Evolutionary conservation across 495 filamentous ascomycete species (phyloP).

Genomic region (Penicillium steckii): DNA sequence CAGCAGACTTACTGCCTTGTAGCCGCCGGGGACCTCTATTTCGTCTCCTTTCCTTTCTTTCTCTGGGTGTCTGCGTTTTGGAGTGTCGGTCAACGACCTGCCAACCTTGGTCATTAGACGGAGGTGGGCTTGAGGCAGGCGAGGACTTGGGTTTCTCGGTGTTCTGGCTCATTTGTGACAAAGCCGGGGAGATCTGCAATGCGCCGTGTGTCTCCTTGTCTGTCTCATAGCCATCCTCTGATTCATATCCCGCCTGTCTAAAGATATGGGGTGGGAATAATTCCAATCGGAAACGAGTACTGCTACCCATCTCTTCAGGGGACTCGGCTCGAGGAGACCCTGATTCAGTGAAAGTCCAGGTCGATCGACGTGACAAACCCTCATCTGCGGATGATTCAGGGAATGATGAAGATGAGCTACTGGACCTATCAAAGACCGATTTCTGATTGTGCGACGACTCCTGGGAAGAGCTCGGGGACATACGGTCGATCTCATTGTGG

Average conservation of each 20-base stretch:
- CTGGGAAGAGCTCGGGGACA: conserved; percentile 50
- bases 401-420: conserved; percentile 57
- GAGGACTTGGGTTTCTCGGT: conserved; percentile 31
- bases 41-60: conserved; percentile 13
- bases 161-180: conserved; percentile 35
- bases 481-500: conserved; percentile 55
- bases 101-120: conserved; percentile 35
- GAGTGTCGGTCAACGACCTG: conserved; percentile 33
- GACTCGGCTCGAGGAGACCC: conserved; percentile 32
- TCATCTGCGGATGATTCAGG: conserved; percentile 40
- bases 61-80: conserved; percentile 15
- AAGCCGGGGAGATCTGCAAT: conserved; percentile 27
- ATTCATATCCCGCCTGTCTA: conserved; percentile 27
- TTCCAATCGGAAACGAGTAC: conserved; percentile 29
- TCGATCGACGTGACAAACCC: conserved; percentile 32
- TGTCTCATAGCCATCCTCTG: conserved; percentile 44
- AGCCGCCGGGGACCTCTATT: conserved; percentile 29
- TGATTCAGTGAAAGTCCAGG: conserved; percentile 32
- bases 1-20: conserved; percentile 29
- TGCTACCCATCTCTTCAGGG: conserved; percentile 28
- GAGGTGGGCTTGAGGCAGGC: conserved; percentile 28
- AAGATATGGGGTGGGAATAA: conserved; percentile 41
- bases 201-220: conserved; percentile 34
- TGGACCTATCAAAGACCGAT: conserved; percentile 73
- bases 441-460: conserved; percentile 49